Percentiles rank a stretch among this genome's conserved stretches.
Conservation (phyloP, 1,284 basidiomycete genomes). For the Golubevia pallescens region DNA sequence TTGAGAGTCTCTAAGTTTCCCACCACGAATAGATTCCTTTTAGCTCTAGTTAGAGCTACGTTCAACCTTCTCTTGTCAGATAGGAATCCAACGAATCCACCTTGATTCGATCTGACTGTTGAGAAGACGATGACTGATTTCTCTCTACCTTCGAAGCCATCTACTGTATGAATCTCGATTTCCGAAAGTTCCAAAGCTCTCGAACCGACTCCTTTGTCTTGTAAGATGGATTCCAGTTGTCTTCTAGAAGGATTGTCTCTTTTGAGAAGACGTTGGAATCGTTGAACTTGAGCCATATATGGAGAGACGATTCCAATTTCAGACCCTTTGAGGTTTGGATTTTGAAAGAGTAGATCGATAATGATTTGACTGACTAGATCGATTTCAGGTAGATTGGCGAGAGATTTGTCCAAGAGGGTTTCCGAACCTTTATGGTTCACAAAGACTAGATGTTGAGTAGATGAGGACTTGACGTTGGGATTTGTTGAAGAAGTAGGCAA, state of each 20-base stretch:
- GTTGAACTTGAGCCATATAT: conserved; percentile 30
- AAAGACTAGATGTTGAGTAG: conserved; percentile 25
- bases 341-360: conserved; percentile 38
- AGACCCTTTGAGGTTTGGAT: conserved; percentile 30
- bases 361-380: conserved; percentile 57
- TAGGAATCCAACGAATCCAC: conserved; percentile 82
- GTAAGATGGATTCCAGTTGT: background rate
- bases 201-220: background rate
- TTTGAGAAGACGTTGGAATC: conserved; percentile 37
- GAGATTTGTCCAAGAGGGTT: conserved; percentile 34
- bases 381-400: conserved; percentile 43
- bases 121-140: conserved; percentile 90
- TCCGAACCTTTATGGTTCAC: conserved; percentile 36
- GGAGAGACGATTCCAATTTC: conserved; percentile 59
- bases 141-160: conserved; percentile 90
- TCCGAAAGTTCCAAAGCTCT: conserved; percentile 58
- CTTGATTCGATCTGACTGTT: conserved; percentile 80
- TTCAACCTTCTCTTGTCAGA: conserved; percentile 85
- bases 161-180: conserved; percentile 71
- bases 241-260: conserved; percentile 3
- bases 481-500: background rate
- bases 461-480: background rate
- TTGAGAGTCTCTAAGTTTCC: conserved; percentile 77
- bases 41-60: conserved; percentile 84
- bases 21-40: conserved; percentile 79